A percentile compares a stretch with the other conserved stretches of the same genome.
Conservation (phyloP, 169 alveolate species). For the Pseudocohnilembus persalinus region DNA sequence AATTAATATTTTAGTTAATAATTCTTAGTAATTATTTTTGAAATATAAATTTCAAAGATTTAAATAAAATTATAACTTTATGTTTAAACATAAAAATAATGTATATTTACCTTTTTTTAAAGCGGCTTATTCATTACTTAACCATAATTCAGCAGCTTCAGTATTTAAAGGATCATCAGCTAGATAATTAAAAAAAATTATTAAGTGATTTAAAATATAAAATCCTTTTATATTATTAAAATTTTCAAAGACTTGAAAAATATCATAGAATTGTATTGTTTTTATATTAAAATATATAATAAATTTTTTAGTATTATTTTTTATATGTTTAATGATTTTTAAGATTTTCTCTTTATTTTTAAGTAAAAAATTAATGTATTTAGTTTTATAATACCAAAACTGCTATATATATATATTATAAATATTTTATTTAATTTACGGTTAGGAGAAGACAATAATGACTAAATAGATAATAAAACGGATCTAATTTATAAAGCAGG, state of each 20-base stretch:
- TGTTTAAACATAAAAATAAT: too few relatives aligned
- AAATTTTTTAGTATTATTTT: not conserved
- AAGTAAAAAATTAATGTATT: not conserved
- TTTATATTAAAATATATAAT: not conserved
- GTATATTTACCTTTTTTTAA: slow-evolving; percentile 30
- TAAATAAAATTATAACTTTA: too few relatives aligned
- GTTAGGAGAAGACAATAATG: slow-evolving; percentile 97
- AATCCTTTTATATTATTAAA: too few relatives aligned
- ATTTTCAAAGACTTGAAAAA: too few relatives aligned
- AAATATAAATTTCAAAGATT: too few relatives aligned
- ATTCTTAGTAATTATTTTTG: too few relatives aligned
- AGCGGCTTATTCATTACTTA: slow-evolving; percentile 90
- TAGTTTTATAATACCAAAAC: not conserved
- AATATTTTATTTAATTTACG: slow-evolving; percentile 55
- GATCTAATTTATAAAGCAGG: slow-evolving; percentile 99
- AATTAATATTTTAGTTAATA: too few relatives aligned
- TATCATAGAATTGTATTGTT: too few relatives aligned
- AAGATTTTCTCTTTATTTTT: not conserved
- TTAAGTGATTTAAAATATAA: too few relatives aligned
- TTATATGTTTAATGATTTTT: not conserved
- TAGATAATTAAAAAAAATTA: slow-evolving; percentile 17
- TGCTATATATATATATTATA: too few relatives aligned
- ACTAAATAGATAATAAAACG: slow-evolving; percentile 96
- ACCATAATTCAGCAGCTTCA: slow-evolving; percentile 95
- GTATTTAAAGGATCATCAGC: slow-evolving; percentile 97